These are phyloP conservation scores for Neonectria neomacrospora DNA, from an alignment of 2,329 filamentous ascomycete genomes.

Conservation along the genomic window DNA sequence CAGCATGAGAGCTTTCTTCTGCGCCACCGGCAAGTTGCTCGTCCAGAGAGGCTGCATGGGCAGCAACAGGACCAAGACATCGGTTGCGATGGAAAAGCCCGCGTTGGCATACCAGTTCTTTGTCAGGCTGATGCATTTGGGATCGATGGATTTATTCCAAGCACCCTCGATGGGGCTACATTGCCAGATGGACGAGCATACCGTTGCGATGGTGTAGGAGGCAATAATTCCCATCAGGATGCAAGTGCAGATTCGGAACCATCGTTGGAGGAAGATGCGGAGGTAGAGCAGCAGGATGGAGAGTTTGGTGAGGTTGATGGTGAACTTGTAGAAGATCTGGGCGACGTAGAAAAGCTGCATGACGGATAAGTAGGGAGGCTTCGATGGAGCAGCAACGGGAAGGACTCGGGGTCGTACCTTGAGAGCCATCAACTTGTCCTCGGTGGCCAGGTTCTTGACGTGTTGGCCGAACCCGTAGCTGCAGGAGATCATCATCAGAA, in stretches of 20 bases:
- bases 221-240: slow-evolving; percentile 55
- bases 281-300: slow-evolving; percentile 66
- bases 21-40: slow-evolving; percentile 54
- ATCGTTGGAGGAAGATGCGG: slow-evolving; percentile 61
- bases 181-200: slow-evolving; percentile 59
- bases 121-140: slow-evolving; percentile 58
- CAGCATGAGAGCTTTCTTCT: slow-evolving; percentile 55
- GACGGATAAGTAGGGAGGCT: neutral
- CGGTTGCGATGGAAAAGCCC: slow-evolving; percentile 58
- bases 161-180: slow-evolving; percentile 60
- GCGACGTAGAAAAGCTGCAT: slow-evolving; percentile 61
- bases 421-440: slow-evolving; percentile 52
- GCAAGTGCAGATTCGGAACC: slow-evolving; percentile 58
- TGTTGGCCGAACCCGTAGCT: slow-evolving; percentile 57
- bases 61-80: slow-evolving; percentile 58
- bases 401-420: slow-evolving; percentile 42
- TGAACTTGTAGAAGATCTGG: slow-evolving; percentile 65
- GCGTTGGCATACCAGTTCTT: slow-evolving; percentile 62
- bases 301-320: slow-evolving; percentile 63
- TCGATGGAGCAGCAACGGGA: neutral
- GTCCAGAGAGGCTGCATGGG: slow-evolving; percentile 60
- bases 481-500: slow-evolving; percentile 54
- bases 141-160: slow-evolving; percentile 56
- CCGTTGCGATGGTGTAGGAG: slow-evolving; percentile 58
- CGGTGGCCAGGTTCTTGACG: slow-evolving; percentile 47